A percentile compares a stretch with the other conserved stretches of the same genome.
Conservation (phyloP, 257 asterid species). For the Nicotiana sylvestris region DNA sequence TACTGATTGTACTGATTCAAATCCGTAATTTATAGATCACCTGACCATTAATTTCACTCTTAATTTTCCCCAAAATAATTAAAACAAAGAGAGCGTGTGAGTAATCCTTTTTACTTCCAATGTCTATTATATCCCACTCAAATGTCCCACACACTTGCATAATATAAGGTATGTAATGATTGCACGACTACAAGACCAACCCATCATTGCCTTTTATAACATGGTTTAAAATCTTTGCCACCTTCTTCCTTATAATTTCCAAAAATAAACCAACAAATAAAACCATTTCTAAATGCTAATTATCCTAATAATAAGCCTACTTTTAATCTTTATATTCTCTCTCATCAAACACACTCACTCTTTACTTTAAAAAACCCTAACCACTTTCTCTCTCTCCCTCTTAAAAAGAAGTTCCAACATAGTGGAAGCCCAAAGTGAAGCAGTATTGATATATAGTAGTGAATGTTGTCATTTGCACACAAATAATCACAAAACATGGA, state of each 20-base stretch:
- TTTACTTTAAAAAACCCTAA: neutral
- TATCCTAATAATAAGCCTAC: conserved; percentile 21
- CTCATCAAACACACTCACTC: neutral
- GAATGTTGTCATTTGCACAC: neutral
- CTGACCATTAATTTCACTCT: neutral
- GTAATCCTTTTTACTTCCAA: neutral
- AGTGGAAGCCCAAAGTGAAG: too few species aligned
- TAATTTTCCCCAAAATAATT: neutral
- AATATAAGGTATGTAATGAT: conserved; percentile 26
- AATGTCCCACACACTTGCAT: neutral
- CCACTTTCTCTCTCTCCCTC: neutral
- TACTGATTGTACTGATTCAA: too few species aligned
- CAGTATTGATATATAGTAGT: too few species aligned
- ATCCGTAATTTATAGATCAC: too few species aligned
- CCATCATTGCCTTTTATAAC: conserved; percentile 54
- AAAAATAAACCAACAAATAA: conserved; percentile 21
- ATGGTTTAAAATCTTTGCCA: conserved; percentile 33
- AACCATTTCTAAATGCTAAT: neutral
- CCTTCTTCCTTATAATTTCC: conserved; percentile 34
- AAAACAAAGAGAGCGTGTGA: neutral
- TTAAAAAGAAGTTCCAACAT: too few species aligned
- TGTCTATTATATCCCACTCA: neutral
- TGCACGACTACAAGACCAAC: conserved; percentile 35
- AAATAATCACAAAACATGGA: conserved; percentile 43
- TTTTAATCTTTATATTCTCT: neutral